phyloP scores from a whole-genome alignment of 805 yeast genomes.

The Pichia sporocuriosa region DNA sequence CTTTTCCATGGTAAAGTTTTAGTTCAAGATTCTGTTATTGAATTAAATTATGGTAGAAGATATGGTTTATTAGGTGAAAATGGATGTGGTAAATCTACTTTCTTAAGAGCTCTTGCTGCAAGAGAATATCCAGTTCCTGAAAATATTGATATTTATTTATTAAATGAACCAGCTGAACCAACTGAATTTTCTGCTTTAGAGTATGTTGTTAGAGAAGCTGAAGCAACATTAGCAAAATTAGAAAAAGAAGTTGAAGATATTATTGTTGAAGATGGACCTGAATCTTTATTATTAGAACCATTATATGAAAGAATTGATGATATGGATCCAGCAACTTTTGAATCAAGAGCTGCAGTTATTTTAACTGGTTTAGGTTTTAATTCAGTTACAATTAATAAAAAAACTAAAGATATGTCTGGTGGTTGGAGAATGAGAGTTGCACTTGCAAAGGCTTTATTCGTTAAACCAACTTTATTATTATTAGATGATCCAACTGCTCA shows the following conservation, averaged over 20 bases:
- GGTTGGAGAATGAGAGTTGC: conserved; percentile 99
- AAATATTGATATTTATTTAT: conserved; percentile 79
- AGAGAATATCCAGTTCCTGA: conserved; percentile 95
- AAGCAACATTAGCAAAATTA: conserved; percentile 79
- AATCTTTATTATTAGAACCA: conserved; percentile 75
- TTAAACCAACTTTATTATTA: conserved; percentile 89
- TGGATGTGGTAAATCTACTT: conserved; percentile 98
- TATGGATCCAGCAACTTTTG: conserved; percentile 94
- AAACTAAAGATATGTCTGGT: conserved; percentile 99
- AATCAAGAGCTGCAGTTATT: conserved; percentile 91
- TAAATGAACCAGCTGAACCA: conserved; percentile 97
- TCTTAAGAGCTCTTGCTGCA: conserved; percentile 87
- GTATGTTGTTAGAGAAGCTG: conserved; percentile 96
- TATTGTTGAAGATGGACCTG: conserved; percentile 91
- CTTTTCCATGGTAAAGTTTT: conserved; percentile 97
- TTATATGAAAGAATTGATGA: conserved; percentile 92
- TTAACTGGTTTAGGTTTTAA: conserved; percentile 97
- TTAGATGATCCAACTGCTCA: conserved; percentile 99
- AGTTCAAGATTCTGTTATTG: conserved; percentile 85
- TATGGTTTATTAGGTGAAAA: conserved; percentile 97
- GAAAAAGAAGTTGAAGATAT: conserved; percentile 88
- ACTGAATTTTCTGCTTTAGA: conserved; percentile 88
- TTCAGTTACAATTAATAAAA: conserved; percentile 76
- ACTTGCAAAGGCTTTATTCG: conserved; percentile 93
- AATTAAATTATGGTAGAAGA: conserved; percentile 94